Conservation (phyloP, 176 grass and related monocot species). For the Metroxylon sagu region DNA sequence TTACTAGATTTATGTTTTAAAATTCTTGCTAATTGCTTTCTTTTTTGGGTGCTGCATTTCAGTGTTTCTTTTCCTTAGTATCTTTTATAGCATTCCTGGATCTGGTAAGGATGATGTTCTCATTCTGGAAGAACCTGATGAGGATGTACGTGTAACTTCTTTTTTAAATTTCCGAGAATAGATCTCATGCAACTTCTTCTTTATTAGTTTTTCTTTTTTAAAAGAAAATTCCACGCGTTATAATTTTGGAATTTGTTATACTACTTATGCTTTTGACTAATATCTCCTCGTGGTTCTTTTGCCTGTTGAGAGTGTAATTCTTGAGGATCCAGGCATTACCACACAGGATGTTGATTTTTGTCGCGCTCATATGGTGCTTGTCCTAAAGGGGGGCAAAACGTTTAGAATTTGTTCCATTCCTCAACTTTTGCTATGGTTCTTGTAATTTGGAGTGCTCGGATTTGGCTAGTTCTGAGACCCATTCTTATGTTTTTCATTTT, state of each 20-base stretch:
- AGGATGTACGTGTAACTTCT: slow-evolving; percentile 55
- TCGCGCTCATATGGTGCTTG: slow-evolving; percentile 82
- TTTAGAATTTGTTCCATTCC: slow-evolving; percentile 61
- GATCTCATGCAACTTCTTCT: too few relatives aligned
- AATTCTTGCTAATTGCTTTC: not conserved
- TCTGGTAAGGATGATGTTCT: slow-evolving; percentile 63
- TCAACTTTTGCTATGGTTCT: slow-evolving; percentile 29
- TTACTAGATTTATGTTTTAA: slow-evolving; percentile 29
- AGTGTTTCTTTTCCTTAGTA: slow-evolving; percentile 35
- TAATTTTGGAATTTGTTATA: too few relatives aligned
- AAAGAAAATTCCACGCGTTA: too few relatives aligned
- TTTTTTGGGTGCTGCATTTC: slow-evolving; percentile 10
- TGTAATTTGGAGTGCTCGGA: too few relatives aligned
- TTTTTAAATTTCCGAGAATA: too few relatives aligned
- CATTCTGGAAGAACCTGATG: slow-evolving; percentile 74
- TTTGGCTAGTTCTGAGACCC: too few relatives aligned
- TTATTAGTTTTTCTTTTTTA: too few relatives aligned
- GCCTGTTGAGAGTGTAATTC: slow-evolving; percentile 42
- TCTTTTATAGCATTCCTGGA: slow-evolving; percentile 87
- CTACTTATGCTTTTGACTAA: too few relatives aligned
- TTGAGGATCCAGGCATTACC: slow-evolving; percentile 45
- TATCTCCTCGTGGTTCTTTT: slow-evolving; percentile 1
- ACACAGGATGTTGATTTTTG: slow-evolving; percentile 90
- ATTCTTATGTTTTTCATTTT: too few relatives aligned
- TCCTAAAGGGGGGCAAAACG: slow-evolving; percentile 57